Evolutionary conservation across 2,329 filamentous ascomycete genomes (phyloP), one percentile per base, ranked within the genome.

Genomic region (Teratosphaeria zuluensis): DNA sequence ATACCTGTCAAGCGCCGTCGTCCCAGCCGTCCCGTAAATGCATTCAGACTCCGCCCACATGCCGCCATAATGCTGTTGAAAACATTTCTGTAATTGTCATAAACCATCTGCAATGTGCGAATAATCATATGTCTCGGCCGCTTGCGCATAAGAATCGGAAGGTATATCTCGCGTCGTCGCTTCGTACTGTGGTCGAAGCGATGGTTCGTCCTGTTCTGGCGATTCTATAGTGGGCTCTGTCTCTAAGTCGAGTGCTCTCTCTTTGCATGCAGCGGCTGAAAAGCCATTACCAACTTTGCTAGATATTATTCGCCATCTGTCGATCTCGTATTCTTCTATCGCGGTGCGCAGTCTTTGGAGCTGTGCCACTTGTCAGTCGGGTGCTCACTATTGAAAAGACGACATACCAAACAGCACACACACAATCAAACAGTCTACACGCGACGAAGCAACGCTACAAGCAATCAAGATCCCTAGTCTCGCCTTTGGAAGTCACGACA

Each of bases 211-310:
- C 21, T 19, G 42, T 21, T 48, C 42, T 48, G 42, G 4, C 19
- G 42, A 21, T n/a, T 48, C 42, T 48, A 11, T 8, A 21, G 11
- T 19, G 9, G 42, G 42, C 42, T 69, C 62, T 52, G 61, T 61
- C 28, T 65, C 62, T 51, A 92, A 74, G 74, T 90, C 83, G 60
- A 82, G 77, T 33, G 86, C 87, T 68, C 90, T 87, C 69, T 95
- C 90, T 73, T 88, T 87, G 76, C 92, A 96, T 52, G 91, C 90
- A 38, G 85, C 84, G 48, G 92, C 89, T 42, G 90, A 94, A 71
- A 95, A 95, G 53, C 92, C 91, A 55, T 86, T 89, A 61, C 92
- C 92, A 67, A 96, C 88, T 75, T 95, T 96, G 69, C 89, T 88
- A 60, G 92, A 88, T 62, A 96, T 86, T 69, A 95, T 90, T 66